phyloP scores from a whole-genome alignment of 1,284 basidiomycete genomes.

The Rhodotorula sp. region DNA sequence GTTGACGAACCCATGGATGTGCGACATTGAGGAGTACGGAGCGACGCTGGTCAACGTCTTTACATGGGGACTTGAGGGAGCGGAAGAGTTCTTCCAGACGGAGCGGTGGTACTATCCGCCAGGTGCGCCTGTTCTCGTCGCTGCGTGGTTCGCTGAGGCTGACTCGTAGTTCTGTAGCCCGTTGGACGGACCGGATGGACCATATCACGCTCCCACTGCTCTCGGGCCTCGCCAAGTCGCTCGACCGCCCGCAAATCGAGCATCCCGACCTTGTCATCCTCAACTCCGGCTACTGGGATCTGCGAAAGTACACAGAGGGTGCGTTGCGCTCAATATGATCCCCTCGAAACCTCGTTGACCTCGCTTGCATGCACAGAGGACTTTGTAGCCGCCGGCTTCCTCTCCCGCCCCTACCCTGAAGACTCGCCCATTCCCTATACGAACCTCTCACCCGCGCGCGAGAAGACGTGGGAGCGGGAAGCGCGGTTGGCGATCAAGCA shows the following conservation, averaged over 20 bases:
- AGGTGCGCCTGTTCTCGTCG: conserved; percentile 2
- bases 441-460: conserved; percentile 23
- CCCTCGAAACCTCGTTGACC: neutral
- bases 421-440: conserved; percentile 38
- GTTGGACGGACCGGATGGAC: conserved; percentile 36
- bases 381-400: conserved; percentile 34
- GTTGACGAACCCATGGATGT: conserved; percentile 40
- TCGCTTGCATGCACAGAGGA: conserved; percentile 28
- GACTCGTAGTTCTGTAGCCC: conserved; percentile 5
- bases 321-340: neutral
- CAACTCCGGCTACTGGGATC: conserved; percentile 40
- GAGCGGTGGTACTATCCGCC: conserved; percentile 42
- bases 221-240: conserved; percentile 23
- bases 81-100: conserved; percentile 34
- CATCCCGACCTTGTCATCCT: conserved; percentile 35
- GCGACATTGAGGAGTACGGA: conserved; percentile 35
- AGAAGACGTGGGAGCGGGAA: conserved; percentile 33
- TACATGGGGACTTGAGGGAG: conserved; percentile 35
- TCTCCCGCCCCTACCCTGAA: conserved; percentile 35
- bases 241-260: conserved; percentile 33
- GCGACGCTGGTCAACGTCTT: conserved; percentile 39
- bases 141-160: neutral
- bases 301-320: conserved; percentile 40
- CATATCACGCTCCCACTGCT: conserved; percentile 32
- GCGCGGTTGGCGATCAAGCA: conserved; percentile 35